phyloP scores from a whole-genome alignment of 2,329 filamentous ascomycete genomes.

The Pleoardoris graminearum region DNA sequence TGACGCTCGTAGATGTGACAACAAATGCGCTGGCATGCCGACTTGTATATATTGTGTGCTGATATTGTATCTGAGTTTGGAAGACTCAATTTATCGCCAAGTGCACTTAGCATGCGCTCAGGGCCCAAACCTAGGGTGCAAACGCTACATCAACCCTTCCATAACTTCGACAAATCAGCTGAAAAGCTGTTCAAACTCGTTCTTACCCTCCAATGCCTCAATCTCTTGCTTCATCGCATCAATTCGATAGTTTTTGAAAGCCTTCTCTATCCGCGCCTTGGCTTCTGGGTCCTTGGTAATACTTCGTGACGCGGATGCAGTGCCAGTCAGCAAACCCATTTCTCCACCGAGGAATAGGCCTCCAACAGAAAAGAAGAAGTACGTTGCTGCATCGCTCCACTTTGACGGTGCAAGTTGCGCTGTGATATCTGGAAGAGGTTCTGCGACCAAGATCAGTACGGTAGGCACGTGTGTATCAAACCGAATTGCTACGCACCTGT shows the following conservation, averaged over 20 bases:
- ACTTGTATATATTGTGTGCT: no score
- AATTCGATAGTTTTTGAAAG: conserved; percentile 64
- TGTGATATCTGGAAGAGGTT: conserved; percentile 64
- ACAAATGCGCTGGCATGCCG: no score
- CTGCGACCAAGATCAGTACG: conserved; percentile 39
- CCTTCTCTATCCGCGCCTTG: conserved; percentile 62
- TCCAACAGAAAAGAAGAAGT: conserved; percentile 64
- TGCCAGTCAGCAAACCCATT: conserved; percentile 62
- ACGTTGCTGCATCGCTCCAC: conserved; percentile 64
- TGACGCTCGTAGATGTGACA: no score
- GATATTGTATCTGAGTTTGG: no score
- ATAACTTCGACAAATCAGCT: no score
- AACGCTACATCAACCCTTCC: not conserved
- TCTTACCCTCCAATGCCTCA: conserved; percentile 56
- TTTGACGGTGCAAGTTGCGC: conserved; percentile 60
- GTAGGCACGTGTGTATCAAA: not conserved
- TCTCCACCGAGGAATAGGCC: conserved; percentile 69
- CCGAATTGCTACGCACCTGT: conserved; percentile 49
- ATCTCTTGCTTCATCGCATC: conserved; percentile 66
- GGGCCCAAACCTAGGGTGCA: no score
- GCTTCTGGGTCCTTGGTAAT: conserved; percentile 60
- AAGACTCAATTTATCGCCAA: no score
- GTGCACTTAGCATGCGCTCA: no score
- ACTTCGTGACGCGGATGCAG: conserved; percentile 56
- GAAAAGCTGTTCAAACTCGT: conserved; percentile 36